These are phyloP conservation scores for Magnolia kwangsiensis DNA, from an alignment of 164 flowering plant species.

Conservation along the genomic window DNA sequence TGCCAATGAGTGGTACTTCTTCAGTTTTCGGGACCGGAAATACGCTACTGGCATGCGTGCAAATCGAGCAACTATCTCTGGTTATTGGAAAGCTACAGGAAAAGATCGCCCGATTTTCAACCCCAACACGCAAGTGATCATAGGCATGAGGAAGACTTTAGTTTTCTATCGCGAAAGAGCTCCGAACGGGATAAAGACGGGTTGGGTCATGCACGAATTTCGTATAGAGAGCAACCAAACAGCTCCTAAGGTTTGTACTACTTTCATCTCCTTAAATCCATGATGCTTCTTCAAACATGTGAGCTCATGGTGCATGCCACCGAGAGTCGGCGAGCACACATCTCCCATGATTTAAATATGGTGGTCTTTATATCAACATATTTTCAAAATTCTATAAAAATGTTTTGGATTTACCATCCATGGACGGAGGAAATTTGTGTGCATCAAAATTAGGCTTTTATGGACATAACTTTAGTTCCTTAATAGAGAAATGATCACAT, in stretches of 20 bases:
- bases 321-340: not conserved
- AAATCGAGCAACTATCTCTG: constrained; percentile 67
- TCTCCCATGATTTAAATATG: not conserved
- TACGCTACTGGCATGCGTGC: constrained; percentile 73
- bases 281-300: not conserved
- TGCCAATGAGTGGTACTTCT: constrained; percentile 89
- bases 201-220: constrained; percentile 94
- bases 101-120: constrained; percentile 63
- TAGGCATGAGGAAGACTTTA: constrained; percentile 82
- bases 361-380: not conserved
- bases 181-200: constrained; percentile 75
- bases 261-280: not conserved
- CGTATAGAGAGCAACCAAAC: constrained; percentile 61
- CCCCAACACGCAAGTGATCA: constrained; percentile 38
- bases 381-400: not conserved
- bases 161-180: constrained; percentile 79
- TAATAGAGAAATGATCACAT: no score
- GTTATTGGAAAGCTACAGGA: constrained; percentile 93
- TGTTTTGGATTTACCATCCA: no score
- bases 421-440: no score
- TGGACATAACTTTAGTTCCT: no score
- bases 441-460: no score
- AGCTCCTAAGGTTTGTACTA: constrained; percentile 56
- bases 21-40: constrained; percentile 79
- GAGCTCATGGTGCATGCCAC: not conserved